These are phyloP conservation scores for Syzygium aqueum DNA, from an alignment of 345 rosid species.

Conservation along the genomic window DNA sequence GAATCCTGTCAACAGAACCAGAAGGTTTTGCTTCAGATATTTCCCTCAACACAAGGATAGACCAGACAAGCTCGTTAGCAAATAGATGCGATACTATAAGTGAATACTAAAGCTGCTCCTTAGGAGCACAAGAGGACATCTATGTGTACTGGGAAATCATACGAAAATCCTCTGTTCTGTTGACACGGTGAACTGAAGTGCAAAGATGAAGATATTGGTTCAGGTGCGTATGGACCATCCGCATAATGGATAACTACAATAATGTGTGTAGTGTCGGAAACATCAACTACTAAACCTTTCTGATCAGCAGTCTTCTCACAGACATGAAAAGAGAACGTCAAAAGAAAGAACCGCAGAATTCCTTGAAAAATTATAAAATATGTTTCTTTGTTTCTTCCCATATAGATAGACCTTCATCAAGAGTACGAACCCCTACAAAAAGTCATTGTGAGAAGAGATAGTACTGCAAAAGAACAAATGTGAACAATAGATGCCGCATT, in stretches of 20 bases:
- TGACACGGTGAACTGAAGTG: not conserved
- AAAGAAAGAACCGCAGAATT: not conserved
- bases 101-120: not conserved
- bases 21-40: not conserved
- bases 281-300: not conserved
- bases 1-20: constrained; percentile 29
- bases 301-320: not conserved
- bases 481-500: not conserved
- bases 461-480: not conserved
- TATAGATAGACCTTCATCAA: not conserved
- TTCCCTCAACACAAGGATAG: not conserved
- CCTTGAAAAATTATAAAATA: not conserved
- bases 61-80: not conserved
- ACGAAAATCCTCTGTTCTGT: not conserved
- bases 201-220: not conserved
- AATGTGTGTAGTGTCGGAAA: not conserved
- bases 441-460: not conserved
- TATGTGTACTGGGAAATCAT: not conserved
- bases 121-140: not conserved
- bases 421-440: not conserved
- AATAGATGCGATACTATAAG: not conserved
- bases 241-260: not conserved
- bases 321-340: not conserved
- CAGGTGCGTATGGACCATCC: not conserved
- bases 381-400: not conserved